A percentile compares a stretch with the other conserved stretches of the same genome.
These are phyloP conservation scores for Dalbergia cochinchinensis DNA, from an alignment of 306 rosid species.

Conservation along the genomic window DNA sequence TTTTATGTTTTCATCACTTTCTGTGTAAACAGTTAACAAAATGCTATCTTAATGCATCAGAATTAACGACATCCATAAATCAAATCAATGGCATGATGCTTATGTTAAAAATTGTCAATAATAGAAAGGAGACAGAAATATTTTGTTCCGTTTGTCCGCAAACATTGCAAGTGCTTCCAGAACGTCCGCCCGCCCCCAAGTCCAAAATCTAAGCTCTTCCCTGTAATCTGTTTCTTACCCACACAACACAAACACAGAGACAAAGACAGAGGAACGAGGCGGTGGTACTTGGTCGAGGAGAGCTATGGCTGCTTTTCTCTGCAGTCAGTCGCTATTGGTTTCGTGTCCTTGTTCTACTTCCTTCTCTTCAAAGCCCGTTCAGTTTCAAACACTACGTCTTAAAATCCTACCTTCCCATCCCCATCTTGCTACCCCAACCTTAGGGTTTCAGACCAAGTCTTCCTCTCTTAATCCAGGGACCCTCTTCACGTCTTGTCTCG, in stretches of 20 bases:
- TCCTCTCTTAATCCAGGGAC: conserved; percentile 3
- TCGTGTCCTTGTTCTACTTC: conserved; percentile 51
- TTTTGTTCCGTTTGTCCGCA: too few relatives aligned
- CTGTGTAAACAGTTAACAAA: too few relatives aligned
- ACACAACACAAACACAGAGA: background rate
- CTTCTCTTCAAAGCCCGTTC: conserved; percentile 48
- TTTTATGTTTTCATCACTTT: too few relatives aligned
- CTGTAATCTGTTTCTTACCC: background rate
- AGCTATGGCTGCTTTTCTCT: conserved; percentile 62
- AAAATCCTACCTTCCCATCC: conserved; percentile 31
- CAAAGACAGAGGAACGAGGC: too few relatives aligned
- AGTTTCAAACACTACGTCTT: conserved; percentile 51
- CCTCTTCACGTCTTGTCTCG: conserved; percentile 47
- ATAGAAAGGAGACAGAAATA: too few relatives aligned
- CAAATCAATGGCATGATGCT: too few relatives aligned
- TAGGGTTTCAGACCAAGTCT: conserved; percentile 49
- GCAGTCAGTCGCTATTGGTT: conserved; percentile 52
- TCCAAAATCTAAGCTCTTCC: too few relatives aligned
- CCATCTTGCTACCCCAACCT: background rate
- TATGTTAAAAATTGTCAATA: too few relatives aligned
- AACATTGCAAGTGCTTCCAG: too few relatives aligned
- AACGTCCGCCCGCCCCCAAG: too few relatives aligned
- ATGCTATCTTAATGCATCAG: too few relatives aligned
- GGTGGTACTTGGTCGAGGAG: background rate
- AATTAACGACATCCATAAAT: too few relatives aligned